A percentile compares a stretch with the other conserved stretches of the same genome.
Conservation (phyloP, 2,329 filamentous ascomycete genomes). For the Colletotrichum phormii region DNA sequence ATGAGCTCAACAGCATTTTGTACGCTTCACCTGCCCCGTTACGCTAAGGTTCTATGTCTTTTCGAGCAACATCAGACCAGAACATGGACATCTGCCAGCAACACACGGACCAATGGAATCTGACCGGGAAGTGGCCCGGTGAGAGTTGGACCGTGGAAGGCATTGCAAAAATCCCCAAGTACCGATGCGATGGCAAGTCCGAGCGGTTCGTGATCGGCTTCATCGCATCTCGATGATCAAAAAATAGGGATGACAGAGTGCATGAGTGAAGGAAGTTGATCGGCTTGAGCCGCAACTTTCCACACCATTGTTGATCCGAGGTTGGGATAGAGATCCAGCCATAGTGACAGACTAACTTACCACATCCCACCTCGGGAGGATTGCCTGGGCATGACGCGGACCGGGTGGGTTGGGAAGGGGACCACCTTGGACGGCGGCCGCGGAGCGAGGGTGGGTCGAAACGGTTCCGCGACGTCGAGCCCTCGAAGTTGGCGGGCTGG, state of each 20-base stretch:
- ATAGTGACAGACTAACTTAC: background rate
- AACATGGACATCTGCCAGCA: background rate
- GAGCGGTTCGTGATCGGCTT: background rate
- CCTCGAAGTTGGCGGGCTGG: background rate
- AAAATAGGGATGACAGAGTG: background rate
- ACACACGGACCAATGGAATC: background rate
- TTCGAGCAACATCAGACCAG: constrained; percentile 11
- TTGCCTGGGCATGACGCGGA: background rate
- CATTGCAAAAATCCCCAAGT: background rate
- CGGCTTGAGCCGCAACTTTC: constrained; percentile 21
- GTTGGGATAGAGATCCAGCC: background rate
- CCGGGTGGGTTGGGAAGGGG: constrained; percentile 13
- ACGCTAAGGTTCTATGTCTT: background rate
- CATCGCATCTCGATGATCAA: background rate
- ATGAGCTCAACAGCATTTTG: background rate
- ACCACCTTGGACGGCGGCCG: constrained; percentile 2
- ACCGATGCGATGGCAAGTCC: background rate
- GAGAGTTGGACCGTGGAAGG: background rate
- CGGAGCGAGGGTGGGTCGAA: constrained; percentile 25
- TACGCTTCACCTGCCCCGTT: background rate
- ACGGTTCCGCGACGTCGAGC: constrained; percentile 28
- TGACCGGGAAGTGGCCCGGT: background rate
- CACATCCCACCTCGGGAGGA: background rate
- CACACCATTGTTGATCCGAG: background rate
- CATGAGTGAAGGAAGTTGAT: background rate